Conservation (phyloP, 169 alveolate species). For the Cryptosporidium muris region DNA sequence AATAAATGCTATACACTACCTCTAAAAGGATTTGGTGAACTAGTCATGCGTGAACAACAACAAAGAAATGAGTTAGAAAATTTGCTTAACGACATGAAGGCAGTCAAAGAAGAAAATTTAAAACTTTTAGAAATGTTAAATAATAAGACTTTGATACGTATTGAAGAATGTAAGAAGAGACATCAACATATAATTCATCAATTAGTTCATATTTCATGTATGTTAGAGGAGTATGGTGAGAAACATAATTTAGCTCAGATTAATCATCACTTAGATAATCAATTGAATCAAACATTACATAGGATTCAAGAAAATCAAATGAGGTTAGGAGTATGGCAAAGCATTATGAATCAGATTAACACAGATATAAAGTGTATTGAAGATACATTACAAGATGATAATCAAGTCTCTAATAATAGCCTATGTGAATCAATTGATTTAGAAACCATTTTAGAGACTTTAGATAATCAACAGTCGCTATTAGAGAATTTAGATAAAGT, state of each 20-base stretch:
- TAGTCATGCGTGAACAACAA: conserved; percentile 56
- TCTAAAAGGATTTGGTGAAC: conserved; percentile 60
- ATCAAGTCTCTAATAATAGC: background rate
- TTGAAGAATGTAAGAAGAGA: conserved; percentile 63
- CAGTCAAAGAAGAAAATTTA: conserved; percentile 50
- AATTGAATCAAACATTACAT: conserved; percentile 47
- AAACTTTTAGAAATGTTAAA: conserved; percentile 36
- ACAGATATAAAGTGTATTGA: conserved; percentile 58
- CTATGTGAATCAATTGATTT: conserved; percentile 23
- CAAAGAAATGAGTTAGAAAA: conserved; percentile 66
- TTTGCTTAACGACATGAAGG: conserved; percentile 35
- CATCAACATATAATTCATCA: conserved; percentile 67
- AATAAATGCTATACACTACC: conserved; percentile 60
- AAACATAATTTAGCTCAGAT: conserved; percentile 44
- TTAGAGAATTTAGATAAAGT: conserved; percentile 40
- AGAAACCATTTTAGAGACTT: conserved; percentile 47
- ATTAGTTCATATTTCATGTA: conserved; percentile 55
- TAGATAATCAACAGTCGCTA: conserved; percentile 44
- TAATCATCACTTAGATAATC: conserved; percentile 56
- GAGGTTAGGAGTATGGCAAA: conserved; percentile 67
- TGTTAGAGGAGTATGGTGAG: conserved; percentile 66
- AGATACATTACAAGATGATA: conserved; percentile 30
- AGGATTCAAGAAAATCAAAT: conserved; percentile 59
- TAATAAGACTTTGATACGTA: conserved; percentile 40
- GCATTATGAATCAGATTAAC: conserved; percentile 50